A percentile compares a stretch with the other conserved stretches of the same genome.
Evolutionary conservation across 139 green algal species (phyloP).

Genomic region (Microglena sp.): DNA sequence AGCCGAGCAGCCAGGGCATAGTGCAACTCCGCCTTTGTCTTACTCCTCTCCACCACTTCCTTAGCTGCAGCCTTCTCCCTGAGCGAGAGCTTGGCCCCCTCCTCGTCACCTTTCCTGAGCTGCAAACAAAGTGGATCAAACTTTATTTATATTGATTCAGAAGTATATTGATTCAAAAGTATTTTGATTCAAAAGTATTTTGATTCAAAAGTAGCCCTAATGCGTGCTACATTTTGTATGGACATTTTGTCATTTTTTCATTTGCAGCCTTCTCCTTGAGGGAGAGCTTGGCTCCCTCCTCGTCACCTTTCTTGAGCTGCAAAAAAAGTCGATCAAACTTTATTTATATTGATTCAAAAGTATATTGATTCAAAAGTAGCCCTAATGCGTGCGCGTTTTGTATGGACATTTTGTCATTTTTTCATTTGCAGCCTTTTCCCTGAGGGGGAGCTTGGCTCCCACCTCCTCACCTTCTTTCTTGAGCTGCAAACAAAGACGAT

Average conservation of each 20-base stretch:
- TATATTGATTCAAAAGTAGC: too few species aligned
- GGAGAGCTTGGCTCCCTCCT: slow-evolving; percentile 20
- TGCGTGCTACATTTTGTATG: too few species aligned
- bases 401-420: too few species aligned
- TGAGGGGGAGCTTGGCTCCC: slow-evolving; percentile 22
- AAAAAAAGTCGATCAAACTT: too few species aligned
- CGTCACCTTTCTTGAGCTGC: slow-evolving; percentile 26
- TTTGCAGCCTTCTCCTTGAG: slow-evolving; percentile 16
- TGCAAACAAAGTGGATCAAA: too few species aligned
- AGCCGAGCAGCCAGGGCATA: slow-evolving; percentile 2
- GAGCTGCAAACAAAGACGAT: too few species aligned
- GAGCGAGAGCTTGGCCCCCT: slow-evolving; percentile 21
- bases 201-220: too few species aligned
- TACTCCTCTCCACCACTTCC: slow-evolving; percentile 8
- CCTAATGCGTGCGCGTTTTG: too few species aligned
- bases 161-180: too few species aligned
- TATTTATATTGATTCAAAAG: too few species aligned
- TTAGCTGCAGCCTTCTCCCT: slow-evolving; percentile 9
- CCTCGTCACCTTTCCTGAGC: slow-evolving; percentile 28
- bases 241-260: neutral
- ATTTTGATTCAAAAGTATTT: too few species aligned
- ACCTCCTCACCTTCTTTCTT: slow-evolving; percentile 29
- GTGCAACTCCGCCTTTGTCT: neutral
- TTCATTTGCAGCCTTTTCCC: slow-evolving; percentile 7
- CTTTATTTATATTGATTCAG: too few species aligned